Conservation (phyloP, 2,329 filamentous ascomycete species). For the Alternaria dauci region DNA sequence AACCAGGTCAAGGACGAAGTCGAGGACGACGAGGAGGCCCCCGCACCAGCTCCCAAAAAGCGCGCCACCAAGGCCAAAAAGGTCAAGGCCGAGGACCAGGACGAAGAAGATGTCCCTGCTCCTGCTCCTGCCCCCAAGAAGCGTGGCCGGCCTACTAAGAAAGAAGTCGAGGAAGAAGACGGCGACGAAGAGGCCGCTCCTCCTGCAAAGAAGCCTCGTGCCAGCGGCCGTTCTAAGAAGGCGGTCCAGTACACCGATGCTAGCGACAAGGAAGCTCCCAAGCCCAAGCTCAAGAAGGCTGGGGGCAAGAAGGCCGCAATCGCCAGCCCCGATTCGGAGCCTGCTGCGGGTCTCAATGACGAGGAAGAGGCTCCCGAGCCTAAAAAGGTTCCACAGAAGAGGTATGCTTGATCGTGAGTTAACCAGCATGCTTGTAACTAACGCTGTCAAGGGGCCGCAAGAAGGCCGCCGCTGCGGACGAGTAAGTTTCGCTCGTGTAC, state of each 20-base stretch:
- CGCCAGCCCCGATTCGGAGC: conserved; percentile 15
- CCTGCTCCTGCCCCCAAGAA: conserved; percentile 42
- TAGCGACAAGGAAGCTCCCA: conserved; percentile 25
- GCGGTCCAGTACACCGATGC: conserved; percentile 14
- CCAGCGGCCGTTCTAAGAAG: conserved; percentile 22
- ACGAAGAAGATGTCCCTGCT: conserved; percentile 40
- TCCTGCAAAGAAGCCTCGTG: conserved; percentile 29
- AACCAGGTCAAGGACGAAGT: conserved; percentile 36
- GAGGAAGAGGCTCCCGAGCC: conserved; percentile 10
- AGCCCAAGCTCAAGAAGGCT: conserved; percentile 44
- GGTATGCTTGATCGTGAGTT: conserved; percentile 21
- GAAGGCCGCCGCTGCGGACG: conserved; percentile 29
- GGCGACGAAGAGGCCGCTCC: conserved; percentile 34
- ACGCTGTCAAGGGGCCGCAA: conserved; percentile 32
- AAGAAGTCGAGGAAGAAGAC: conserved; percentile 34
- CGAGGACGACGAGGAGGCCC: conserved; percentile 42
- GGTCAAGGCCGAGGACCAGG: conserved; percentile 23
- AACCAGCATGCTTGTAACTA: conserved; percentile 1
- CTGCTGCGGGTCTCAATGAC: conserved; percentile 12
- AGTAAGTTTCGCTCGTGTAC: conserved; percentile 13
- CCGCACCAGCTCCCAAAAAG: conserved; percentile 44
- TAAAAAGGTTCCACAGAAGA: conserved; percentile 39
- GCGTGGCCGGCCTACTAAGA: conserved; percentile 20
- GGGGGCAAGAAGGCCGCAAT: conserved; percentile 15
- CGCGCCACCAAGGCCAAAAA: conserved; percentile 19